Evolutionary conservation across 75 land plant genomes (phyloP).

Genomic region (Pinus taeda): DNA sequence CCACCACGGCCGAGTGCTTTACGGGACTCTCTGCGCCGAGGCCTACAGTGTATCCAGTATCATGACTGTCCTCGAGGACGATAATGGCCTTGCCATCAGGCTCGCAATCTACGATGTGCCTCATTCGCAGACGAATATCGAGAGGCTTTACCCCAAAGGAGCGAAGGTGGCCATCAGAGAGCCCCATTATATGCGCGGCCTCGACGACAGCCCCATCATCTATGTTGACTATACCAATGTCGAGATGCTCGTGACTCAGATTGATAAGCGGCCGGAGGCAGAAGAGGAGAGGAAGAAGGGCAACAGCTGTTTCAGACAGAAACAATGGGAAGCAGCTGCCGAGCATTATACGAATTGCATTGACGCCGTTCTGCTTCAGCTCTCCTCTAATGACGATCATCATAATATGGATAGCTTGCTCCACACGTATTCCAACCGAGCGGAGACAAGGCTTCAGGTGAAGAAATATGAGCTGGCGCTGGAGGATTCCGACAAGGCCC

Average conservation of each 20-base stretch:
- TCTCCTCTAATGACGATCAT: too few species aligned
- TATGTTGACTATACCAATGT: background rate
- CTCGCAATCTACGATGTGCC: background rate
- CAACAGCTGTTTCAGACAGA: too few species aligned
- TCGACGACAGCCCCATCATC: background rate
- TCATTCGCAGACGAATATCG: background rate
- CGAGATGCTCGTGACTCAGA: background rate
- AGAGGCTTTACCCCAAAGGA: background rate
- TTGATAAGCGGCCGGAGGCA: too few species aligned
- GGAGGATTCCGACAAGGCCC: too few species aligned
- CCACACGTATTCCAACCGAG: too few species aligned
- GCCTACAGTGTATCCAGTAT: background rate
- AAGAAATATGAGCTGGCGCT: too few species aligned
- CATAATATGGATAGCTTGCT: too few species aligned
- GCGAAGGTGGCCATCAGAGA: background rate
- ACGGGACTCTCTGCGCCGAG: background rate
- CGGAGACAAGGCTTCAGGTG: too few species aligned
- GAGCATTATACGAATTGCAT: too few species aligned
- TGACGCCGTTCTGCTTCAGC: too few species aligned
- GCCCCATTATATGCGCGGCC: background rate
- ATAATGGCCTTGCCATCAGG: background rate
- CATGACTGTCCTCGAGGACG: background rate
- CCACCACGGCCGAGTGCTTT: background rate
- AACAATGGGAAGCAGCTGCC: too few species aligned
- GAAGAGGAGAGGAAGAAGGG: too few species aligned